Evolutionary conservation across 1,284 basidiomycete genomes (phyloP), one percentile per base, ranked within the genome.

Genomic region (Ustilago bromivora): DNA sequence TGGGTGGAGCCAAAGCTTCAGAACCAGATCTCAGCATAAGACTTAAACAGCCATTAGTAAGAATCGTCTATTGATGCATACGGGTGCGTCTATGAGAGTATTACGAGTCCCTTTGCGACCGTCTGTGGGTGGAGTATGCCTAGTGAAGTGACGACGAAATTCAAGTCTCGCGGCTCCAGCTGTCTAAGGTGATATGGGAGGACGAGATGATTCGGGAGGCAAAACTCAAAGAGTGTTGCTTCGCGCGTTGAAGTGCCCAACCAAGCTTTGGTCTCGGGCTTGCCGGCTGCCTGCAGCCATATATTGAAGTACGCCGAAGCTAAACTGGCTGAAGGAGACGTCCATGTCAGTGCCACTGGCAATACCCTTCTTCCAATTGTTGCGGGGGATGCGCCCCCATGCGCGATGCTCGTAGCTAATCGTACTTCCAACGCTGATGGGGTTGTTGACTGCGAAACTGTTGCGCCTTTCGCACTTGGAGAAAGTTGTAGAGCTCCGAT

Each of bases 1-100:
- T 78, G 76, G 76, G 76, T 78, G 1, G 66, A 61, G 56, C 68
- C 76, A 0, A 61, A 71, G 65, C 28, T 76, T 38, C 66, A 74
- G 60, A 35, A 54, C 15, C 59, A 57, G 66, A 66, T 66, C 47
- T 36, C 41, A 36, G 66, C 66, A 13, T 71, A 23, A 57, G 17
- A 46, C 19, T n/a, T 4, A 31, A 17, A 15, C 7, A 1, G 19
- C 4, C 34, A 59, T 51, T 23, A 15, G 23, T 28, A 40, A 35
- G 15, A 13, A n/a, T 28, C 11, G 32, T 49, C 35, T 49, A 35
- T 43, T 17, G 2, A 13, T 6, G 31, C 19, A 32, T 12, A 32
- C 7, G 43, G 19, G 17, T 19, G 43, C 23, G 46, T 59, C 57
- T 59, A 59, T 28, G 7, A 13, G 41, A 59, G 13, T 3, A 19